A percentile compares a stretch with the other conserved stretches of the same genome.
Evolutionary conservation across 73 alveolate species (phyloP).

Genomic region (Blepharisma japonicum): DNA sequence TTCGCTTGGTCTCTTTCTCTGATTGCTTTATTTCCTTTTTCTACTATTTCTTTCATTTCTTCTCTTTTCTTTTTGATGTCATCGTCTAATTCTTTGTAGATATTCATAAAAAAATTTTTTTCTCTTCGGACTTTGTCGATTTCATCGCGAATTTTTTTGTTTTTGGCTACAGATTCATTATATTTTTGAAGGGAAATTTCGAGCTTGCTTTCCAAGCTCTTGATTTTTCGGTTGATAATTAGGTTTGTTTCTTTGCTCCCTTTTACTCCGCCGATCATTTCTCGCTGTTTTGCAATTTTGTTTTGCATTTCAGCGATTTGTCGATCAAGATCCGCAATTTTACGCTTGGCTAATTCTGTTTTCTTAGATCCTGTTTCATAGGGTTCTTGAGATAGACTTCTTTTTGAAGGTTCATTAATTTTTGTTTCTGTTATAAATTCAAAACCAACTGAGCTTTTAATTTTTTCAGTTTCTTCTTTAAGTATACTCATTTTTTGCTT

Average conservation of each 20-base stretch:
- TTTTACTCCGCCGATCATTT: neutral
- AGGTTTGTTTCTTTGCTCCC: neutral
- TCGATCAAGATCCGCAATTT: neutral
- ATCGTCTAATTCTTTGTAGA: neutral
- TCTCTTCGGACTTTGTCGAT: conserved; percentile 16
- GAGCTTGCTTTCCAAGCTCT: neutral
- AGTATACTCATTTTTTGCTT: no score
- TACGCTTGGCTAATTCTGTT: neutral
- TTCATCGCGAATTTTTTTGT: neutral
- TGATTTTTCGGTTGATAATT: neutral
- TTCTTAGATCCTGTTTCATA: neutral
- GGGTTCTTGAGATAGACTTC: neutral
- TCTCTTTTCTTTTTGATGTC: neutral
- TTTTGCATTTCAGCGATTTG: neutral
- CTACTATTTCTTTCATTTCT: conserved; percentile 7
- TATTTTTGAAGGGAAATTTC: conserved; percentile 8
- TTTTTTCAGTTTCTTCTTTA: neutral
- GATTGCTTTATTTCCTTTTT: neutral
- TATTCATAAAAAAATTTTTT: neutral
- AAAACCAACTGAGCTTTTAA: neutral
- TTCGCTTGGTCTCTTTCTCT: neutral
- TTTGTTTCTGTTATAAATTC: neutral
- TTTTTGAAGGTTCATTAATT: neutral
- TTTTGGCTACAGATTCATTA: neutral
- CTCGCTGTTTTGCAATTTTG: neutral